Evolutionary conservation across 140 eudicot genomes (phyloP).

Genomic region (Bidens hawaiensis): DNA sequence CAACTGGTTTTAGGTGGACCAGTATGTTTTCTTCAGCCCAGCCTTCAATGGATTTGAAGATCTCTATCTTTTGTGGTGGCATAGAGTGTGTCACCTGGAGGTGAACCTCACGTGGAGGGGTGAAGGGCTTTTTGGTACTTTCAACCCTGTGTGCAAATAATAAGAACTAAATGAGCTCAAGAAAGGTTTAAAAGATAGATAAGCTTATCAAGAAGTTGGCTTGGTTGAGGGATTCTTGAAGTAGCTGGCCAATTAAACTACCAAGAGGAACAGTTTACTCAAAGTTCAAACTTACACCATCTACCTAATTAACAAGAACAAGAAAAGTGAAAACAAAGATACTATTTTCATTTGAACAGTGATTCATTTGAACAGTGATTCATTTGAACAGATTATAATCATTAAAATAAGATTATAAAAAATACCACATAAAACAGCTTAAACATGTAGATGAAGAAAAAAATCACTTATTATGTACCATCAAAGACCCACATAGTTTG

Average conservation of each 20-base stretch:
- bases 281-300: constrained; percentile 7
- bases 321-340: too few species aligned
- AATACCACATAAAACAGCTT: constrained; percentile 1
- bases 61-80: constrained; percentile 83
- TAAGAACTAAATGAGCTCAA: background rate
- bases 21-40: constrained; percentile 71
- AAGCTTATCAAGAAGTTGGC: constrained; percentile 1
- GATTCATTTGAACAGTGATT: too few species aligned
- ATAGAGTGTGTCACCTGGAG: constrained; percentile 77
- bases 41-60: constrained; percentile 57
- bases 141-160: constrained; percentile 41
- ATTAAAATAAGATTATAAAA: constrained; percentile 2
- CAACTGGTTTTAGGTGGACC: constrained; percentile 68
- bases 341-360: background rate
- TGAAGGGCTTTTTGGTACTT: constrained; percentile 45
- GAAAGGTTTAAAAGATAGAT: background rate
- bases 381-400: background rate
- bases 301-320: background rate
- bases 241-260: constrained; percentile 19
- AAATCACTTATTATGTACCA: background rate
- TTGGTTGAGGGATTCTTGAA: background rate
- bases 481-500: background rate
- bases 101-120: constrained; percentile 67
- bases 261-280: constrained; percentile 1
- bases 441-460: constrained; percentile 1